Conservation (phyloP, 768 basidiomycete genomes). For the Nidularia pulvinata region DNA sequence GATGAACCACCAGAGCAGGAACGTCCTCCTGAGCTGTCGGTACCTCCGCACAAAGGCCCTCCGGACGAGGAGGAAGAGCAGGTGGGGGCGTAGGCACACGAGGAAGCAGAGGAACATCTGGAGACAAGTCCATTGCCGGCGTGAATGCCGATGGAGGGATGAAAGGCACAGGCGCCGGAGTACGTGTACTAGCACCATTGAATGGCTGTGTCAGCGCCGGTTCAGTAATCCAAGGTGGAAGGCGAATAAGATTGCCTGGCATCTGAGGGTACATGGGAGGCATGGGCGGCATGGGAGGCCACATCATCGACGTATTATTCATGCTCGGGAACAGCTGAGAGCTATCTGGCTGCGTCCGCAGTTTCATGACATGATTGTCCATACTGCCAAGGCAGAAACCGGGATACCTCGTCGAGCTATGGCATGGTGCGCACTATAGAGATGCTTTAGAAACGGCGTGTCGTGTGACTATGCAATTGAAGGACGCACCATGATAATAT, state of each 20-base stretch:
- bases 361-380: constrained; percentile 23
- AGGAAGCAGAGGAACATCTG: constrained; percentile 4
- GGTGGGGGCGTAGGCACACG: constrained; percentile 15
- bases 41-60: constrained; percentile 10
- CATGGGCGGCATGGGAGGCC: neutral
- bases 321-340: neutral
- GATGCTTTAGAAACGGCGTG: constrained; percentile 5
- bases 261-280: no score
- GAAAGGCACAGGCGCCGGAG: neutral
- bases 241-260: neutral
- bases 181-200: neutral
- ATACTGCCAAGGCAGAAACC: constrained; percentile 23
- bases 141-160: constrained; percentile 6
- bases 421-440: constrained; percentile 30
- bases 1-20: no score
- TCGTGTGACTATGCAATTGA: neutral
- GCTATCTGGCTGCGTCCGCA: neutral
- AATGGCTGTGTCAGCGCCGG: neutral
- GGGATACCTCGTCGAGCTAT: constrained; percentile 8
- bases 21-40: no score
- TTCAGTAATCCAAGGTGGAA: neutral
- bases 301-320: neutral
- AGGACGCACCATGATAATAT: constrained; percentile 29
- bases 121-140: neutral
- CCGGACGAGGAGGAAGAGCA: neutral